Percentiles rank a stretch among this genome's conserved stretches.
phyloP scores from a whole-genome alignment of 345 rosid species.

The Reutealis trisperma region DNA sequence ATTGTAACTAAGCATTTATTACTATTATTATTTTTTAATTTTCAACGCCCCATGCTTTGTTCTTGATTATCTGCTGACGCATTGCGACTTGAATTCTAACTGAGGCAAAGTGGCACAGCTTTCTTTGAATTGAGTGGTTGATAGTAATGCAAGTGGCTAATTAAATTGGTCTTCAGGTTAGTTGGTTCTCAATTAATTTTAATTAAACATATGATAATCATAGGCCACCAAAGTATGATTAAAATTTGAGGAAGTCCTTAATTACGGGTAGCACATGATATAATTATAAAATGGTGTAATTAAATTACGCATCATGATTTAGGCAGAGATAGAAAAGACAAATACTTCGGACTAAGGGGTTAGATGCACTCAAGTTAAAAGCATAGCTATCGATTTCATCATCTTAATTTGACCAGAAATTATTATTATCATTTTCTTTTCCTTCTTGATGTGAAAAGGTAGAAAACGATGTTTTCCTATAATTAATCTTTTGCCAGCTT shows the following conservation, averaged over 20 bases:
- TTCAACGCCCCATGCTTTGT: too few relatives aligned
- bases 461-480: too few relatives aligned
- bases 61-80: slow-evolving; percentile 1
- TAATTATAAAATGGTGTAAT: too few relatives aligned
- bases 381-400: too few relatives aligned
- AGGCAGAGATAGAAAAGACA: not conserved
- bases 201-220: not conserved
- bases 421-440: too few relatives aligned
- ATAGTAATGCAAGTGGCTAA: not conserved
- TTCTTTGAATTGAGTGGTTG: not conserved
- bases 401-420: not conserved
- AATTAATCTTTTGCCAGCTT: too few relatives aligned
- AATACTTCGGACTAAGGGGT: not conserved
- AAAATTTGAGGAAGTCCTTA: too few relatives aligned
- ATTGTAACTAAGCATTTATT: too few relatives aligned
- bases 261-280: too few relatives aligned
- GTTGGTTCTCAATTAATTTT: not conserved
- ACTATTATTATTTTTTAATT: too few relatives aligned
- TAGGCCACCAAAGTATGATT: not conserved
- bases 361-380: too few relatives aligned
- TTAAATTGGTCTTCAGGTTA: not conserved
- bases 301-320: not conserved
- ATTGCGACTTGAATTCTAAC: not conserved
- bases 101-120: not conserved
- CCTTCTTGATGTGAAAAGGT: too few relatives aligned